Conservation (phyloP, 495 filamentous ascomycete species). For the Aspergillus taichungensis region DNA sequence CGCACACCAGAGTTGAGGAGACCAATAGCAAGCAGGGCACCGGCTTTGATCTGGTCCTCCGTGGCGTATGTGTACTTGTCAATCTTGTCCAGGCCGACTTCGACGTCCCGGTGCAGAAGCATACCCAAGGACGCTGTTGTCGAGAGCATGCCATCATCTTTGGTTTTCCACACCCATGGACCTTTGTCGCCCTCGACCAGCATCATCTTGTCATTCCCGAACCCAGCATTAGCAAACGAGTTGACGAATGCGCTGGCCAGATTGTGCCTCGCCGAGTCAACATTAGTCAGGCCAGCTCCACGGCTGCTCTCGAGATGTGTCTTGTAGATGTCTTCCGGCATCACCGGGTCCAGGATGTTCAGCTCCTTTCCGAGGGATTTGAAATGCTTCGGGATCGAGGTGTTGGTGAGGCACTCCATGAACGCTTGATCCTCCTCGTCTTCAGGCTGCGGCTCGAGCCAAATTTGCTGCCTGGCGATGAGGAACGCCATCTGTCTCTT, state of each 20-base stretch:
- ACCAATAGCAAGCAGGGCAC: slow-evolving; percentile 80
- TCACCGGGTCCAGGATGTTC: slow-evolving; percentile 93
- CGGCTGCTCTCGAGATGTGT: slow-evolving; percentile 93
- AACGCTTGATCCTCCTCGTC: slow-evolving; percentile 62
- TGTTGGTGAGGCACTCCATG: slow-evolving; percentile 75
- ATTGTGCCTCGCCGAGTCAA: slow-evolving; percentile 93
- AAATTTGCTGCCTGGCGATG: slow-evolving; percentile 83
- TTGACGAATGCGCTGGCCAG: slow-evolving; percentile 95
- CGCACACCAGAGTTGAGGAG: slow-evolving; percentile 89
- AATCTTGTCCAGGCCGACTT: slow-evolving; percentile 79
- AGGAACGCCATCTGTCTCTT: slow-evolving; percentile 95
- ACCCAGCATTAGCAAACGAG: slow-evolving; percentile 91
- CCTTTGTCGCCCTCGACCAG: slow-evolving; percentile 68
- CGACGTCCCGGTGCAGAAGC: slow-evolving; percentile 84
- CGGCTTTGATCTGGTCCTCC: slow-evolving; percentile 84
- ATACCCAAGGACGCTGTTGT: slow-evolving; percentile 89
- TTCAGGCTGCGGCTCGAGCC: slow-evolving; percentile 56
- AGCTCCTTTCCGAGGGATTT: slow-evolving; percentile 89
- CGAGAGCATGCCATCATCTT: slow-evolving; percentile 95
- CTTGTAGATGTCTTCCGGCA: slow-evolving; percentile 99
- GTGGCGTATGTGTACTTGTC: slow-evolving; percentile 80
- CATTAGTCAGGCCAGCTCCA: slow-evolving; percentile 82
- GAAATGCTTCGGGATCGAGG: slow-evolving; percentile 82
- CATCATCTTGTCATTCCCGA: slow-evolving; percentile 96
- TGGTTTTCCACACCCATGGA: slow-evolving; percentile 98